A percentile compares a stretch with the other conserved stretches of the same genome.
phyloP scores from a whole-genome alignment of 1,284 basidiomycete species.

The Meira miltonrushii region DNA sequence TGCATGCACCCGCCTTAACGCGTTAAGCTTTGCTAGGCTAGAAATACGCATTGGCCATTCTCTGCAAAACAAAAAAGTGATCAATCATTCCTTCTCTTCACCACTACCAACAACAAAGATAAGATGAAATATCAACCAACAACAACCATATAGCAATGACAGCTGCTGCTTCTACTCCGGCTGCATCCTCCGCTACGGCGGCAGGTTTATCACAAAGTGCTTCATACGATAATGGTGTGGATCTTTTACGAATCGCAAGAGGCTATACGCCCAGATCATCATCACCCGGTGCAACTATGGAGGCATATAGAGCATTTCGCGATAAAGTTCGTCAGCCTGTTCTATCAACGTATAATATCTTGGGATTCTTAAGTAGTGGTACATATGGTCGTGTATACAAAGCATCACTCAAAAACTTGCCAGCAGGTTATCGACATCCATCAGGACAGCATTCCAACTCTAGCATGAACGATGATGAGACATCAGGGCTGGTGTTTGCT shows the following conservation, averaged over 20 bases:
- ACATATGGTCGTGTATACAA: slow-evolving; percentile 99
- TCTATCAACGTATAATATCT: slow-evolving; percentile 65
- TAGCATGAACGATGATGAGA: slow-evolving; percentile 8
- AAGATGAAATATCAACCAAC: too few relatives aligned
- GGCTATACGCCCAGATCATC: slow-evolving; percentile 5
- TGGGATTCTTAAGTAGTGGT: slow-evolving; percentile 95
- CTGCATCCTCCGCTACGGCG: not conserved
- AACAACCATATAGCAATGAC: too few relatives aligned
- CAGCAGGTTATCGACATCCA: not conserved
- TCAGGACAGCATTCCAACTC: not conserved
- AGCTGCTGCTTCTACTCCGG: not conserved
- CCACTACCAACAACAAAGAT: too few relatives aligned
- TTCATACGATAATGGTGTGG: not conserved
- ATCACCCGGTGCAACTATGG: slow-evolving; percentile 26
- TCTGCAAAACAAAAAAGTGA: too few relatives aligned
- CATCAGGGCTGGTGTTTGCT: slow-evolving; percentile 60
- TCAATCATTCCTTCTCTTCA: too few relatives aligned
- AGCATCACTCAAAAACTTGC: slow-evolving; percentile 60
- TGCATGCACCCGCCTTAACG: too few relatives aligned
- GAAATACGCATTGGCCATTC: too few relatives aligned
- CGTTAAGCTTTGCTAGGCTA: too few relatives aligned
- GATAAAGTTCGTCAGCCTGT: slow-evolving; percentile 35
- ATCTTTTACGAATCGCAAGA: slow-evolving; percentile 7
- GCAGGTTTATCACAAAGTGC: too few relatives aligned
- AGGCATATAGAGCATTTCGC: slow-evolving; percentile 40